Conservation (phyloP, 805 yeast species). For the Suhomyces prunicola region DNA sequence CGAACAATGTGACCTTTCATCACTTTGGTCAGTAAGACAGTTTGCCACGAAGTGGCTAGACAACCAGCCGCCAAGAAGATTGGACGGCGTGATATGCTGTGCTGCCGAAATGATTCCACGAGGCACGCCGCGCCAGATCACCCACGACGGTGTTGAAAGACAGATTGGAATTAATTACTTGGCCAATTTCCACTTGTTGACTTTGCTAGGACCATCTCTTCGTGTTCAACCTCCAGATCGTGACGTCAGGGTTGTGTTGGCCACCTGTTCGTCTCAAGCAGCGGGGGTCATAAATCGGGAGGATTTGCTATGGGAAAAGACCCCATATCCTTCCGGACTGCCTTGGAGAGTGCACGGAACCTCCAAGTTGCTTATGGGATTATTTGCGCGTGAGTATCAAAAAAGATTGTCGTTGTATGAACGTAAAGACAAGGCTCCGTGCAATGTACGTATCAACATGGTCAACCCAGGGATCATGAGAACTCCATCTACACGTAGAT, state of each 20-base stretch:
- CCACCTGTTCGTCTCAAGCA: constrained; percentile 76
- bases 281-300: constrained; percentile 67
- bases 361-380: constrained; percentile 69
- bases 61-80: constrained; percentile 81
- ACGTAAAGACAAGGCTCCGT: constrained; percentile 68
- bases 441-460: constrained; percentile 64
- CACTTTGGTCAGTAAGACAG: constrained; percentile 71
- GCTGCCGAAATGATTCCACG: constrained; percentile 82
- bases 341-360: constrained; percentile 83
- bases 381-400: constrained; percentile 81
- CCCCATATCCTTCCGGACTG: constrained; percentile 52
- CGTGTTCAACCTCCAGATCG: constrained; percentile 92
- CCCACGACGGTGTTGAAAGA: constrained; percentile 79
- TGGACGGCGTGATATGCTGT: constrained; percentile 86
- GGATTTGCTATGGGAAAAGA: constrained; percentile 57
- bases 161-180: constrained; percentile 83
- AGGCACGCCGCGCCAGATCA: constrained; percentile 58
- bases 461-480: constrained; percentile 94
- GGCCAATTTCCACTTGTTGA: constrained; percentile 77
- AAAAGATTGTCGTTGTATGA: constrained; percentile 54
- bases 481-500: constrained; percentile 78
- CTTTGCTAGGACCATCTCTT: constrained; percentile 76
- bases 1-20: constrained; percentile 81
- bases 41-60: constrained; percentile 96
- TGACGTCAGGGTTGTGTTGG: constrained; percentile 79